Evolutionary conservation across 1,284 basidiomycete species (phyloP).

Genomic region (Ganoderma lingzhi): DNA sequence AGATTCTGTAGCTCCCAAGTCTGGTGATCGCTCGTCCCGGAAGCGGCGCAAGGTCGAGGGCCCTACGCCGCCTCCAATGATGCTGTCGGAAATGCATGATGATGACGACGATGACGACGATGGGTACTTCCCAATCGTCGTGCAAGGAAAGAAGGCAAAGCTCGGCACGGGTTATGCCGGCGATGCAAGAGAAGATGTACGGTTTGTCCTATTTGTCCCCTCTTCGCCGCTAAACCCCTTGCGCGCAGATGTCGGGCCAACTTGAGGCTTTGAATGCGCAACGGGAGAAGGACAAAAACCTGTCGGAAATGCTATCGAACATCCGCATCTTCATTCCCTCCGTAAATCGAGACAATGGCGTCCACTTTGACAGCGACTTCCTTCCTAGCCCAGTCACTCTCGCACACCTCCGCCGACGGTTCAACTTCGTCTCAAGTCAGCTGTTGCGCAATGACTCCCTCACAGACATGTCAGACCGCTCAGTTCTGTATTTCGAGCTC

Average conservation of each 20-base stretch:
- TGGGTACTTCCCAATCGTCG: conserved; percentile 51
- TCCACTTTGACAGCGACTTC: conserved; percentile 79
- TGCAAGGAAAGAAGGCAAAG: conserved; percentile 68
- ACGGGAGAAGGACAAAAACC: conserved; percentile 71
- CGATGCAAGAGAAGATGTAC: conserved; percentile 80
- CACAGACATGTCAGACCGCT: conserved; percentile 90
- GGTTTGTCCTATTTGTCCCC: conserved; percentile 41
- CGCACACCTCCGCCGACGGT: conserved; percentile 88
- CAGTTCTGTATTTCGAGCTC: conserved; percentile 86
- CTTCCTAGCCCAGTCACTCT: conserved; percentile 89
- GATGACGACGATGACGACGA: conserved; percentile 73
- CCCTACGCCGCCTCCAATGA: conserved; percentile 31
- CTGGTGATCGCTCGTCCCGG: conserved; percentile 30
- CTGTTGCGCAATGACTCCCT: conserved; percentile 91
- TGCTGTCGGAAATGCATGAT: conserved; percentile 40
- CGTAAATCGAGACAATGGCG: conserved; percentile 73
- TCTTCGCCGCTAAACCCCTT: conserved; percentile 19
- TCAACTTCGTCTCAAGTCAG: conserved; percentile 85
- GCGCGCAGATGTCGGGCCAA: conserved; percentile 76
- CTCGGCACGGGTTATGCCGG: conserved; percentile 89
- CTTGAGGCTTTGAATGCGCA: conserved; percentile 78
- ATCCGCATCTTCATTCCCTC: conserved; percentile 85
- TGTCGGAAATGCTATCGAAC: conserved; percentile 70
- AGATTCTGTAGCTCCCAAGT: conserved; percentile 28
- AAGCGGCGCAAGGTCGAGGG: conserved; percentile 45